Conservation (phyloP, 768 basidiomycete species). For the Russula olivacea region DNA sequence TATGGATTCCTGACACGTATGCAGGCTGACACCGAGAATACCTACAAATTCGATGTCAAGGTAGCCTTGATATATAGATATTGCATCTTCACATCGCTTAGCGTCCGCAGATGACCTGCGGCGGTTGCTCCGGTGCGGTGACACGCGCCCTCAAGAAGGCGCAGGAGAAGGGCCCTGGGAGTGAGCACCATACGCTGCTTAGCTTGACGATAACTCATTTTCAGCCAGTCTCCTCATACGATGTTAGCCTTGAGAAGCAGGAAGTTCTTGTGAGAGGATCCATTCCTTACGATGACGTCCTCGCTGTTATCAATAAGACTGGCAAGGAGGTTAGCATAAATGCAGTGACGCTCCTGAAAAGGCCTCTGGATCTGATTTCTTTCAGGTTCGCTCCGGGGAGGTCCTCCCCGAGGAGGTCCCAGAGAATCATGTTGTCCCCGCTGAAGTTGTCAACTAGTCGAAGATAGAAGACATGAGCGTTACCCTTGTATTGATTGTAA, state of each 20-base stretch:
- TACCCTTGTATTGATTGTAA: not conserved
- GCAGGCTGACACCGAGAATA: conserved; percentile 33
- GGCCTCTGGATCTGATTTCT: not conserved
- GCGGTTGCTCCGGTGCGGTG: conserved; percentile 81
- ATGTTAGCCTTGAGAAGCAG: conserved; percentile 62
- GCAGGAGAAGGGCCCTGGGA: conserved; percentile 30
- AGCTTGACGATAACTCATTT: conserved; percentile 26
- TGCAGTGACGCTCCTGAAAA: not conserved
- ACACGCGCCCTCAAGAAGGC: conserved; percentile 67
- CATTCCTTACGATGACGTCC: conserved; percentile 56
- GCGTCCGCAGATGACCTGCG: conserved; percentile 71
- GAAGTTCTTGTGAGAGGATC: conserved; percentile 62
- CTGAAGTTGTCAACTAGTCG: conserved; percentile 7
- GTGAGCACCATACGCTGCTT: conserved; percentile 3
- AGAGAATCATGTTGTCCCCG: not conserved
- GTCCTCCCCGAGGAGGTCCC: not conserved
- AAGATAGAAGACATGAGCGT: not conserved
- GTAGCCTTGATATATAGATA: conserved; percentile 35
- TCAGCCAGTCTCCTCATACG: conserved; percentile 44
- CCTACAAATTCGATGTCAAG: conserved; percentile 82
- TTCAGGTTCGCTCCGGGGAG: conserved; percentile 19
- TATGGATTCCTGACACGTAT: conserved; percentile 1
- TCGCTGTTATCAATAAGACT: conserved; percentile 80
- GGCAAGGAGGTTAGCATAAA: conserved; percentile 67
- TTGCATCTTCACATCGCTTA: not conserved